Conservation (phyloP, 495 filamentous ascomycete genomes). For the Trichodelitschia bisporula region DNA sequence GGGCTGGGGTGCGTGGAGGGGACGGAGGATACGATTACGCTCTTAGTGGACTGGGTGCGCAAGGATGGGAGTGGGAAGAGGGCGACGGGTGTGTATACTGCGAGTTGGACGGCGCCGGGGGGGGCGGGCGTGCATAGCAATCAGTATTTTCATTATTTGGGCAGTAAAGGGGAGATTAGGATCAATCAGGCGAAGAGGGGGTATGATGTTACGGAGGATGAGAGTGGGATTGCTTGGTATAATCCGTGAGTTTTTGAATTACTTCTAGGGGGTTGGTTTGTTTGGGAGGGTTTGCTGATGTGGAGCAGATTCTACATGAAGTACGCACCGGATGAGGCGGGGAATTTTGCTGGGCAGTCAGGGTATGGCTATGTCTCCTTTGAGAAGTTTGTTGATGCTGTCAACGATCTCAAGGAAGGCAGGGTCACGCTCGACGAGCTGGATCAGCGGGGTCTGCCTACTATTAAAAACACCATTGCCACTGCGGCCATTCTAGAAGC, state of each 20-base stretch:
- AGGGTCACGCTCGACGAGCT: slow-evolving; percentile 44
- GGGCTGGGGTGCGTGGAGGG: slow-evolving; percentile 48
- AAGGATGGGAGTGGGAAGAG: slow-evolving; percentile 32
- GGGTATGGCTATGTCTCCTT: slow-evolving; percentile 88
- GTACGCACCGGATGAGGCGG: slow-evolving; percentile 85
- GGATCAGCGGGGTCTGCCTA: slow-evolving; percentile 60
- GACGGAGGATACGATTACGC: slow-evolving; percentile 83
- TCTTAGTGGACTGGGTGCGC: slow-evolving; percentile 71
- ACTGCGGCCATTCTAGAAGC: slow-evolving; percentile 82
- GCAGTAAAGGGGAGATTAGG: slow-evolving; percentile 55
- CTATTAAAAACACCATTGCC: slow-evolving; percentile 66
- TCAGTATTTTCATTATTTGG: slow-evolving; percentile 92
- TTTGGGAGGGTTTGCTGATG: too few species aligned
- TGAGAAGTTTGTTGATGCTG: slow-evolving; percentile 87
- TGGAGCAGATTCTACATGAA: slow-evolving; percentile 61
- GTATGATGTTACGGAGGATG: slow-evolving; percentile 79
- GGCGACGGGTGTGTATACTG: slow-evolving; percentile 82
- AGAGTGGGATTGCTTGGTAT: slow-evolving; percentile 47
- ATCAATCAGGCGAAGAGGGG: slow-evolving; percentile 86
- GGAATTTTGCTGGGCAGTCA: slow-evolving; percentile 75
- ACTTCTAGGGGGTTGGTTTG: too few species aligned
- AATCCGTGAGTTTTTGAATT: slow-evolving; percentile 31
- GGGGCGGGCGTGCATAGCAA: slow-evolving; percentile 81
- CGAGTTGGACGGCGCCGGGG: slow-evolving; percentile 84
- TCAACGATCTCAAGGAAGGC: slow-evolving; percentile 50